These are phyloP conservation scores for Platismatia glauca DNA, from an alignment of 495 filamentous ascomycete species.

Conservation along the genomic window DNA sequence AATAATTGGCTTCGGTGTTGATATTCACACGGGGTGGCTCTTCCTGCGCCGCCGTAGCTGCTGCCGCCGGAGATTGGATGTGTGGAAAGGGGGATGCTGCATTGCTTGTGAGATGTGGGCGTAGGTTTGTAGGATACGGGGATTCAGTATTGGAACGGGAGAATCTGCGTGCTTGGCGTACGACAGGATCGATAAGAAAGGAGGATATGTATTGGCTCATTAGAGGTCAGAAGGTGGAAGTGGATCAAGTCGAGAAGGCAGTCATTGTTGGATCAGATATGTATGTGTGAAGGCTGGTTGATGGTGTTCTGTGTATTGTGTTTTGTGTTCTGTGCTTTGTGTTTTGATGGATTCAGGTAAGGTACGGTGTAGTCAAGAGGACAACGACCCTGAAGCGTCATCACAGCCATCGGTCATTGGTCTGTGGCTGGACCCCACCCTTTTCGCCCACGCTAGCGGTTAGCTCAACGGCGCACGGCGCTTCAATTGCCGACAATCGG, in stretches of 20 bases:
- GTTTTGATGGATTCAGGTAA: too few relatives aligned
- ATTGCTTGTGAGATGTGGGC: constrained; percentile 1
- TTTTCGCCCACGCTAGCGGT: too few relatives aligned
- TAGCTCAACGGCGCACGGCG: too few relatives aligned
- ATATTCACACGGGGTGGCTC: constrained; percentile 10
- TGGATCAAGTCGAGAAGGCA: background rate
- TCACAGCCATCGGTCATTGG: too few relatives aligned
- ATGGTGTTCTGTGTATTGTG: background rate
- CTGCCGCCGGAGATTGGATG: background rate
- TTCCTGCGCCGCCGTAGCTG: constrained; percentile 19
- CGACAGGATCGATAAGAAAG: constrained; percentile 66
- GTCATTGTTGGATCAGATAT: constrained; percentile 4
- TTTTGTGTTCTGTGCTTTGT: too few relatives aligned
- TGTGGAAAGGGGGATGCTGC: background rate
- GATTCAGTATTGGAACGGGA: constrained; percentile 40
- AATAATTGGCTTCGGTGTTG: background rate
- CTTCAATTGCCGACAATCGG: too few relatives aligned
- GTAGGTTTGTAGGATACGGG: constrained; percentile 22
- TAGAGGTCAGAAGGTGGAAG: constrained; percentile 29
- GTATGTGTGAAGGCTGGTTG: background rate
- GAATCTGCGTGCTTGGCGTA: constrained; percentile 65
- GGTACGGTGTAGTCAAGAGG: too few relatives aligned
- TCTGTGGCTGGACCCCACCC: too few relatives aligned
- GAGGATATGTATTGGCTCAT: constrained; percentile 70
- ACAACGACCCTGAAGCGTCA: too few relatives aligned